Evolutionary conservation across 352 stramenopile species (phyloP).

Genomic region (Phytophthora sojae): DNA sequence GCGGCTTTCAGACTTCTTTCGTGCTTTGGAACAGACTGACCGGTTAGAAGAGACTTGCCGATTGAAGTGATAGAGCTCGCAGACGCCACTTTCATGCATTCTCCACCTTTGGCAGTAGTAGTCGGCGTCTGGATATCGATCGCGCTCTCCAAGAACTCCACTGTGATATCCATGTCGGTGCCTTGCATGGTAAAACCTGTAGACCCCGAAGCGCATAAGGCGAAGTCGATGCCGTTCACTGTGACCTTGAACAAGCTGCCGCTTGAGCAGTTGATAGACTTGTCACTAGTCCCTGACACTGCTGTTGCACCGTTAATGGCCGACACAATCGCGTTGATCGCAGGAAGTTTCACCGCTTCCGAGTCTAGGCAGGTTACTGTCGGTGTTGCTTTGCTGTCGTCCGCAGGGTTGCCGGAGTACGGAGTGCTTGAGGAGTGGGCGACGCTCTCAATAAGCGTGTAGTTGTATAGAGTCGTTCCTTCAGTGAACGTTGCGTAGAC

Average conservation of each 20-base stretch:
- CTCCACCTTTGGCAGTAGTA: background rate
- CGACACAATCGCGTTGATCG: slow-evolving; percentile 16
- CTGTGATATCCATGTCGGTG: slow-evolving; percentile 9
- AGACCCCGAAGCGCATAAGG: slow-evolving; percentile 2
- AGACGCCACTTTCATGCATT: background rate
- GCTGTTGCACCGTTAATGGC: slow-evolving; percentile 5
- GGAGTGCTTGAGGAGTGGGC: background rate
- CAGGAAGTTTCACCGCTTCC: slow-evolving; percentile 6
- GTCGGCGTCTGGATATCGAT: background rate
- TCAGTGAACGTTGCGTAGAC: slow-evolving; percentile 9
- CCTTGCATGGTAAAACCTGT: slow-evolving; percentile 11
- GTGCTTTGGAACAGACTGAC: background rate
- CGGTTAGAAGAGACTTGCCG: background rate
- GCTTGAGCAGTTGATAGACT: slow-evolving; percentile 1
- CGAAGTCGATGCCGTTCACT: slow-evolving; percentile 15
- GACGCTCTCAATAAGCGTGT: background rate
- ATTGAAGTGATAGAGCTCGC: background rate
- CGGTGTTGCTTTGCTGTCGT: background rate
- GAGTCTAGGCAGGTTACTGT: slow-evolving; percentile 5
- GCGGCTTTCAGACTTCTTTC: background rate
- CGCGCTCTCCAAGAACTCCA: slow-evolving; percentile 4
- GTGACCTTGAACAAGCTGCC: slow-evolving; percentile 7
- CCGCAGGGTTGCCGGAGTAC: background rate
- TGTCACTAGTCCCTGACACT: background rate
- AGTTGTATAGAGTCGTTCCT: slow-evolving; percentile 4